Conservation (phyloP, 371 early-diverging fungal species). For the Batkoa obscura region DNA sequence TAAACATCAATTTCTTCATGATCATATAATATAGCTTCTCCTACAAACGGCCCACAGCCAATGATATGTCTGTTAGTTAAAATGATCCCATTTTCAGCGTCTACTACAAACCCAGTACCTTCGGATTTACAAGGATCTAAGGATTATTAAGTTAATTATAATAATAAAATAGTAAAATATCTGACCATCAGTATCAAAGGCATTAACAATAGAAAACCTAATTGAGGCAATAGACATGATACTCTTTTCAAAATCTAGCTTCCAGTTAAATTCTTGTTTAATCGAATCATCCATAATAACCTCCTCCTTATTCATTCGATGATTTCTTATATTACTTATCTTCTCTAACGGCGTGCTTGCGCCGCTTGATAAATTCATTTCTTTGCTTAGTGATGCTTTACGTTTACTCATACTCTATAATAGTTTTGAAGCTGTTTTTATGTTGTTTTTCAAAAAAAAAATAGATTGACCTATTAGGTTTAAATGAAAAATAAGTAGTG, state of each 20-base stretch:
- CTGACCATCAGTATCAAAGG: conserved; percentile 59
- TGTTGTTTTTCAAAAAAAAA: no score
- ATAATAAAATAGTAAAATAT: background rate
- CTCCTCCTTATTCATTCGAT: no score
- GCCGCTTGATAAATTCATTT: no score
- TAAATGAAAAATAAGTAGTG: no score
- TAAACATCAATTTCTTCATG: conserved; percentile 70
- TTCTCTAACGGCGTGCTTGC: no score
- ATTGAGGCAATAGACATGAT: conserved; percentile 59
- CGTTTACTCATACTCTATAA: no score
- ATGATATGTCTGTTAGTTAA: conserved; percentile 83
- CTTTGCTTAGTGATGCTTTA: no score
- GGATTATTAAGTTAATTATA: background rate
- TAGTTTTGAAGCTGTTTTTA: no score
- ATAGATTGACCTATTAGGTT: no score
- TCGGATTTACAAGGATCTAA: conserved; percentile 18
- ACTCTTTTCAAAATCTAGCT: conserved; percentile 42
- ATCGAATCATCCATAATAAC: no score
- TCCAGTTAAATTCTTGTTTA: no score
- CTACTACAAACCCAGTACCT: conserved; percentile 89
- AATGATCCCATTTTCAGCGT: conserved; percentile 65
- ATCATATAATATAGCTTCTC: conserved; percentile 58
- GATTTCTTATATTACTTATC: no score
- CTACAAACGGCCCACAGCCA: conserved; percentile 67
- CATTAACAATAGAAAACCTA: conserved; percentile 47